These are phyloP conservation scores for Rhizophagus prolifer DNA, from an alignment of 192 early-diverging fungal genomes.

Conservation along the genomic window DNA sequence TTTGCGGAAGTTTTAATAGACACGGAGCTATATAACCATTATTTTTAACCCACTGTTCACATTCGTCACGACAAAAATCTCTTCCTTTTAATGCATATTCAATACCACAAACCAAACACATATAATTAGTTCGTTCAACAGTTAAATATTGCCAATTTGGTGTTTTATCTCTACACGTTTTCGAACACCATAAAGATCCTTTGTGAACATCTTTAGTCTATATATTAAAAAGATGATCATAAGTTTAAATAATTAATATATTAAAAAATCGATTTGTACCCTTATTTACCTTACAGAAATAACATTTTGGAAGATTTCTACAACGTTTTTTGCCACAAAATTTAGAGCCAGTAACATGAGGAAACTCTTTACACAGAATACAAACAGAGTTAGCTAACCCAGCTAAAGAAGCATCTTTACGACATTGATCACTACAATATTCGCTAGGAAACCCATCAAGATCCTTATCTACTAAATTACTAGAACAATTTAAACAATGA, in stretches of 20 bases:
- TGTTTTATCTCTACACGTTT: slow-evolving; percentile 6
- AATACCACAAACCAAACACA: neutral
- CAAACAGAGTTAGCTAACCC: neutral
- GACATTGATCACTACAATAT: slow-evolving; percentile 20
- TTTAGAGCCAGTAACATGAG: neutral
- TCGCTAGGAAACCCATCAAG: slow-evolving; percentile 2
- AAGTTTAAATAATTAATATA: neutral
- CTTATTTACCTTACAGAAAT: slow-evolving; percentile 7
- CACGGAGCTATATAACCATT: slow-evolving; percentile 20
- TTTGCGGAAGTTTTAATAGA: slow-evolving; percentile 7
- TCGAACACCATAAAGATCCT: slow-evolving; percentile 12
- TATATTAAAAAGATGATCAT: neutral
- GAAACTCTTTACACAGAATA: slow-evolving; percentile 13
- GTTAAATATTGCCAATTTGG: slow-evolving; percentile 5
- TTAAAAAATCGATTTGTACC: neutral
- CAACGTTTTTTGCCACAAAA: slow-evolving; percentile 17
- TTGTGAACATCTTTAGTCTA: neutral
- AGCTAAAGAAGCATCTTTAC: neutral
- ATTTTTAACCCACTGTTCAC: neutral
- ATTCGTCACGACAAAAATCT: slow-evolving; percentile 11
- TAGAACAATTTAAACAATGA: slow-evolving; percentile 12
- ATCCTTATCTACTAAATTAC: neutral
- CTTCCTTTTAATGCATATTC: slow-evolving; percentile 3
- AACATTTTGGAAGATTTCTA: slow-evolving; percentile 16
- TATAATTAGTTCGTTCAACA: neutral